Conservation (phyloP, 1,284 basidiomycete species). For the Apiotrichum mycotoxinovorans region DNA sequence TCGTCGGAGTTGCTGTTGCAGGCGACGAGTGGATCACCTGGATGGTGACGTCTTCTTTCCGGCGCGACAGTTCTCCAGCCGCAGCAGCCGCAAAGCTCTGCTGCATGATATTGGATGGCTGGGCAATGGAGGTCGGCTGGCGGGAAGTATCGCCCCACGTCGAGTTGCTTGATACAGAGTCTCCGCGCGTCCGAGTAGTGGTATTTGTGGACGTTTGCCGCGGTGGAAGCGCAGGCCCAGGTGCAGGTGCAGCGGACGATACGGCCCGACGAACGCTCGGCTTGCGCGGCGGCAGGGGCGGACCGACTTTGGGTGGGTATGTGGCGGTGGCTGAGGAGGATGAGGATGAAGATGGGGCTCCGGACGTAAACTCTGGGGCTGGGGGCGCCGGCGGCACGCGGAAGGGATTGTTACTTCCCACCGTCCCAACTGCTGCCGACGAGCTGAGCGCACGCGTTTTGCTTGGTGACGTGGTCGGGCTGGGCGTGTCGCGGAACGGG, state of each 20-base stretch:
- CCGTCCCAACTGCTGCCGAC: too few species aligned
- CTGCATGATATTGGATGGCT: conserved; percentile 18
- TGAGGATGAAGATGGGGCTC: neutral
- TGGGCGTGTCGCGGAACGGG: conserved; percentile 17
- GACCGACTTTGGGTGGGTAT: conserved; percentile 3
- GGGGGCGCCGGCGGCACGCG: neutral
- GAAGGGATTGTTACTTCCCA: conserved; percentile 21
- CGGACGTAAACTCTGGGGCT: neutral
- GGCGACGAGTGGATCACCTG: conserved; percentile 19
- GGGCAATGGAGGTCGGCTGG: conserved; percentile 18
- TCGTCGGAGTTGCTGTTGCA: neutral
- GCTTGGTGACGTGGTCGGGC: conserved; percentile 6
- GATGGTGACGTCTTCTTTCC: conserved; percentile 7
- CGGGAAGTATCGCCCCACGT: conserved; percentile 6
- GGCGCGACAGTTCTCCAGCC: neutral
- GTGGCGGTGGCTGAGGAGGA: neutral
- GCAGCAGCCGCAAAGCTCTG: conserved; percentile 21
- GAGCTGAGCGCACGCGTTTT: conserved; percentile 10
- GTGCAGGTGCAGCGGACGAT: neutral
- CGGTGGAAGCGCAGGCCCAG: neutral
- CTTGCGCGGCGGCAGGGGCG: conserved; percentile 22
- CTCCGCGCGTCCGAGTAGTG: neutral
- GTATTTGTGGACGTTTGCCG: neutral
- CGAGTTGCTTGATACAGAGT: conserved; percentile 13
- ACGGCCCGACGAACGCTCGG: conserved; percentile 9